Base-by-base conservation (phyloP, 2,329 filamentous ascomycete genomes). In the Colletotrichum sp. region DNA sequence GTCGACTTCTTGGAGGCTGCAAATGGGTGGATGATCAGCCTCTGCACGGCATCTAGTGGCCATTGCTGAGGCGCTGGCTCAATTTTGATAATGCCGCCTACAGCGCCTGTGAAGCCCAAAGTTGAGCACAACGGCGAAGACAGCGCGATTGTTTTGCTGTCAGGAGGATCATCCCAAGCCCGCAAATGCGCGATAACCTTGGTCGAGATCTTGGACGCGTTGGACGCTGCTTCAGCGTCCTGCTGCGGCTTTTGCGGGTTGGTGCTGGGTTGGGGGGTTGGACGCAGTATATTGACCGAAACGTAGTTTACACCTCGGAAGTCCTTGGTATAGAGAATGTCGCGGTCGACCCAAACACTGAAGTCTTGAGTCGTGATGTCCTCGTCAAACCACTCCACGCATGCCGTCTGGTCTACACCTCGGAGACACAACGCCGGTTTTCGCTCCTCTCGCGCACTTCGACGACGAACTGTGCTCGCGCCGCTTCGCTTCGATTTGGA, bases 131-230 rank as follows among this genome's bases (percentile, higher is more conserved):
- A 87, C 5, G 93, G 86, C 0, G 93, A 91, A 2, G 97, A 99
- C 28, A 99, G 87, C 2, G 95, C 95, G 65, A 92, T 91, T 77
- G 96, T 94, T 77, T 94, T 93, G 69, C 92, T 93, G 81, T 96
- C 95, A 1, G 97, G 96, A 2, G 96, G 93, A 81, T 98, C 95
- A 74, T 96, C 91, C 98, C 97, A 99, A 2, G 92, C 86, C 52
- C 91, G 88, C 5, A 99, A 84, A 77, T 91, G 92, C 4, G 96
- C 96, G 48, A 99, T 90, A 2, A 99, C 86, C 79, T 93, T 96
- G 18, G 89, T 87, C 3, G 93, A 88, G 86, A 79, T 90, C 87
- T 81, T 94, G 85, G 80, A 76, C 69, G 28, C 80, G 71, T 86
- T 89, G 69, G 86, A 85, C 72, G 90, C 88, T 26, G 91, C 89